Conservation (phyloP, 148 eudicot genomes). For the Cornus florida region DNA sequence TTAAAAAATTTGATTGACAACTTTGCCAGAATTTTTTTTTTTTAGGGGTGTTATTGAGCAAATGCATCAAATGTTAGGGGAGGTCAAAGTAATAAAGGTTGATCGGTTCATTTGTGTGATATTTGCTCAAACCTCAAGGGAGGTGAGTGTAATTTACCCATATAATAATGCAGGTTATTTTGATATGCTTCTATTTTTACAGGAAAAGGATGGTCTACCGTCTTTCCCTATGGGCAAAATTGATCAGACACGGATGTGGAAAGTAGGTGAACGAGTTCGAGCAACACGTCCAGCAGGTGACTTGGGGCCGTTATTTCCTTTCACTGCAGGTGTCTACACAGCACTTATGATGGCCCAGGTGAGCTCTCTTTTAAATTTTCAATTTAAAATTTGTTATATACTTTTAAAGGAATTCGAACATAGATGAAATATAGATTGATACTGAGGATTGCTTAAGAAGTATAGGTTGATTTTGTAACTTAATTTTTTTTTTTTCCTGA, state of each 20-base stretch:
- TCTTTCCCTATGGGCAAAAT: slow-evolving; percentile 99
- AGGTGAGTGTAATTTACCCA: no score
- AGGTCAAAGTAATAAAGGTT: no score
- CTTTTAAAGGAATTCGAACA: neutral
- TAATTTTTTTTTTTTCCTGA: no score
- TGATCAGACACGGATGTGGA: slow-evolving; percentile 98
- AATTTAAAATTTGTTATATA: no score
- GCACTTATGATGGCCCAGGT: slow-evolving; percentile 99
- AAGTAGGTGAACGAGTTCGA: slow-evolving; percentile 87
- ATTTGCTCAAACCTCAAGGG: neutral
- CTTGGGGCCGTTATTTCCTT: slow-evolving; percentile 86
- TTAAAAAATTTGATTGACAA: no score
- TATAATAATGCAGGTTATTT: no score
- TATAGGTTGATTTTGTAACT: neutral
- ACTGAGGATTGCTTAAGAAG: neutral
- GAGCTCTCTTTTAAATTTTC: neutral
- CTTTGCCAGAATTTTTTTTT: no score
- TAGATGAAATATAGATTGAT: neutral
- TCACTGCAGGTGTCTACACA: slow-evolving; percentile 93
- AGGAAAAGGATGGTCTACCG: slow-evolving; percentile 98
- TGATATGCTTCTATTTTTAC: slow-evolving; percentile 21
- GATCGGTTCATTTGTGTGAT: neutral
- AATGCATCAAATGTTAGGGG: no score
- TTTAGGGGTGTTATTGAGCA: no score
- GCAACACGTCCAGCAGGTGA: slow-evolving; percentile 80